A percentile compares a stretch with the other conserved stretches of the same genome.
Conservation (phyloP, 805 yeast genomes). For the Debaryomyces prosopidis region DNA sequence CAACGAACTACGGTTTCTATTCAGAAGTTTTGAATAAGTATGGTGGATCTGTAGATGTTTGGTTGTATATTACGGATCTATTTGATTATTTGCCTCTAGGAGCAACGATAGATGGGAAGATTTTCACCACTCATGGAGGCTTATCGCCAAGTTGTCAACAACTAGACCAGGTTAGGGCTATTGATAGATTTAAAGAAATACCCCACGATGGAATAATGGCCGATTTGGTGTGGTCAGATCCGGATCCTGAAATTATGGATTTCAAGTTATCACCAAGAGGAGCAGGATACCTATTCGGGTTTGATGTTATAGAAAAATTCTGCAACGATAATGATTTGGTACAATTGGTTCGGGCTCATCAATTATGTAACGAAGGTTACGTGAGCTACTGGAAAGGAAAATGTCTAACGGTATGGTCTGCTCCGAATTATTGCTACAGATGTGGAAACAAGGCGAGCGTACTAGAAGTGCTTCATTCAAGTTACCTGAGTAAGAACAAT, state of each 20-base stretch:
- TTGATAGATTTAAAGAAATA: constrained; percentile 90
- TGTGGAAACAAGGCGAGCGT: constrained; percentile 98
- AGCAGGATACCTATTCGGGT: constrained; percentile 96
- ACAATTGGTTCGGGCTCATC: constrained; percentile 91
- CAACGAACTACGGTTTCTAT: constrained; percentile 96
- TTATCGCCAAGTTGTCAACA: constrained; percentile 93
- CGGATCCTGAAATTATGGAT: constrained; percentile 78
- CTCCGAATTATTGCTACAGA: constrained; percentile 95
- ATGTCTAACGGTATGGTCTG: constrained; percentile 96
- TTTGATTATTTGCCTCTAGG: constrained; percentile 89
- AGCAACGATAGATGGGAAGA: constrained; percentile 84
- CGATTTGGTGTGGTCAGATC: constrained; percentile 97
- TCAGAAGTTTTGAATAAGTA: constrained; percentile 92
- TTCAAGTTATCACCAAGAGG: constrained; percentile 93
- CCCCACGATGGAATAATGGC: constrained; percentile 99
- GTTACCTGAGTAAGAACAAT: constrained; percentile 32
- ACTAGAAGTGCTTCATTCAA: constrained; percentile 67
- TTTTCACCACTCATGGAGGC: constrained; percentile 97
- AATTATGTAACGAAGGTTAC: constrained; percentile 93
- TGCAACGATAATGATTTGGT: constrained; percentile 73
- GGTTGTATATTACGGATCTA: constrained; percentile 88
- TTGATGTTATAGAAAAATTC: constrained; percentile 86
- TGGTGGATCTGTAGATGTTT: constrained; percentile 68
- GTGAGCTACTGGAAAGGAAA: constrained; percentile 88
- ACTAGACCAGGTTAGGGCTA: constrained; percentile 84